phyloP scores from a whole-genome alignment of 2,329 filamentous ascomycete genomes.

The Neocucurbitaria cava region DNA sequence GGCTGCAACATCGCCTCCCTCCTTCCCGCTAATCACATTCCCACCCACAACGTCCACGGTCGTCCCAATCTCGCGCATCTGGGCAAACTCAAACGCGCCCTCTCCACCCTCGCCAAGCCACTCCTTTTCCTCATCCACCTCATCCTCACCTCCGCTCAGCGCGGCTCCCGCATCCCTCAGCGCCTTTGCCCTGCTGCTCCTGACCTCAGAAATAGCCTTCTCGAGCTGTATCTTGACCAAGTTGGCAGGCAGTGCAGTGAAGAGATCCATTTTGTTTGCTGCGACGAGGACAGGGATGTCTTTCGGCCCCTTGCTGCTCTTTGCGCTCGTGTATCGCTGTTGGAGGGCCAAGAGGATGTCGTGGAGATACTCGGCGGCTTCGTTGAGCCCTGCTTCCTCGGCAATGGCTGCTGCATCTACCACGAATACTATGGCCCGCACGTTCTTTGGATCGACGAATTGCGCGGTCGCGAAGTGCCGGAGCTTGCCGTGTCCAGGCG shows the following conservation, averaged over 20 bases:
- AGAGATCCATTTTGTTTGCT: slow-evolving; percentile 95
- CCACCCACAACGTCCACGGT: slow-evolving; percentile 80
- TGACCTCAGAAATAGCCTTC: slow-evolving; percentile 78
- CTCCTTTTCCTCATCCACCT: slow-evolving; percentile 71
- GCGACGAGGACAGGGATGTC: slow-evolving; percentile 80
- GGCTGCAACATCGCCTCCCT: slow-evolving; percentile 74
- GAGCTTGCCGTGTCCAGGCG: slow-evolving; percentile 94
- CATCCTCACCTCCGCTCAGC: slow-evolving; percentile 60
- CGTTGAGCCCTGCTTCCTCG: slow-evolving; percentile 62
- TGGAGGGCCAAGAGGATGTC: slow-evolving; percentile 86
- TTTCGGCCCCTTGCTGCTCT: slow-evolving; percentile 63
- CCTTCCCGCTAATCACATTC: slow-evolving; percentile 64
- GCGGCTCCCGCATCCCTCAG: slow-evolving; percentile 82
- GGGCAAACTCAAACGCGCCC: slow-evolving; percentile 77
- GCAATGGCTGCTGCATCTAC: slow-evolving; percentile 75
- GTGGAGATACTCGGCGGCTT: slow-evolving; percentile 85
- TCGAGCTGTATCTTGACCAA: slow-evolving; percentile 80
- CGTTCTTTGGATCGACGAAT: slow-evolving; percentile 54
- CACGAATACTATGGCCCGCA: slow-evolving; percentile 82
- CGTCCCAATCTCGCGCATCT: slow-evolving; percentile 84
- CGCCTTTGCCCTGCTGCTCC: slow-evolving; percentile 76
- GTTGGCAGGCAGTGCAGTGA: slow-evolving; percentile 83
- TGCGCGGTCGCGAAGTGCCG: slow-evolving; percentile 70
- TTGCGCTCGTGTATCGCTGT: slow-evolving; percentile 67
- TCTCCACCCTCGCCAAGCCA: slow-evolving; percentile 85